Evolutionary conservation across 345 rosid species (phyloP), one percentile per base, ranked within the genome.

Genomic region (Reutealis trisperma): DNA sequence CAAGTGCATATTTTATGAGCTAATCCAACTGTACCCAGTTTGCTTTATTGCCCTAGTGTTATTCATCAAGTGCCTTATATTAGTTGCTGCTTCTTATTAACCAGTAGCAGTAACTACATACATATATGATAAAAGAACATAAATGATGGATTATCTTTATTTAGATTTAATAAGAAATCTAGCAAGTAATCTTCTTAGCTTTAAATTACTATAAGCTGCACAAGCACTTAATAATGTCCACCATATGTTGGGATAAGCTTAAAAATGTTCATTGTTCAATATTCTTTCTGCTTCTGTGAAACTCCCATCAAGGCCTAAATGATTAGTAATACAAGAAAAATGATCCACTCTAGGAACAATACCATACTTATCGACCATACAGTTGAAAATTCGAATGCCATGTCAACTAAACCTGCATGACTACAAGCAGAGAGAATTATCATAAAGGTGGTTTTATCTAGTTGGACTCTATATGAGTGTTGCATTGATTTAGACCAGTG

Each of bases 171-270:
- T 87, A 52, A 93, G 86, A 74, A 90, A 77, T 70, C 34, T 77
- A 3, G 92, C 93, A 41, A 87, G 83, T 64, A 69, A 80, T 78
- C 86, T 93, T 74, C 93, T 92, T 0, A 93, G 81, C 82, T 83
- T 85, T 71, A 91, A 73, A 83, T 93, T 88, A 49, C 88, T 89
- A 82, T 90, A 89, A 79, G 91, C 85, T 51, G 91, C 93, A 82
- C 95, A 93, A 72, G 95, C 92, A 83, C 95, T 90, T 27, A 91
- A 85, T 84, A 93, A 81, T 57, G 84, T 83, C 95, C 95, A 90
- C 85, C 79, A 87, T 60, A 86, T 77, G 72, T 80, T 79, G 42
- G 92, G 82, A 14, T 78, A 71, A 52, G 63, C 78, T 67, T 83
- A 86, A 19, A 80, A 67, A 27, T 82, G 73, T 71, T 78, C 69